Evolutionary conservation across 768 basidiomycete genomes (phyloP).

Genomic region (Suillus spraguei): DNA sequence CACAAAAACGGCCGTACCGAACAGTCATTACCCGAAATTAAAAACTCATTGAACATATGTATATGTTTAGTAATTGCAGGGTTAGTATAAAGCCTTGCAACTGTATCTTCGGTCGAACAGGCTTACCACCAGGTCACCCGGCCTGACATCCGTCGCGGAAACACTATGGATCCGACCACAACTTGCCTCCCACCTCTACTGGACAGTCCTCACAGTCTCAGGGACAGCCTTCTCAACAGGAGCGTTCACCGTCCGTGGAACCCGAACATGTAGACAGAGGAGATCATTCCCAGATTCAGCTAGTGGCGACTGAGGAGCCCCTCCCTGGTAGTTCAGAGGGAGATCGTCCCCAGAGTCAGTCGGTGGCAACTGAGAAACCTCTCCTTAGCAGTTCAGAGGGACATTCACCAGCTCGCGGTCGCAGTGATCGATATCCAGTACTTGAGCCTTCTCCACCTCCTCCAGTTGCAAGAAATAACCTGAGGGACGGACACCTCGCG

Average conservation of each 20-base stretch:
- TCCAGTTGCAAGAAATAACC: slow-evolving; percentile 12
- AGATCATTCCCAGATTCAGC: slow-evolving; percentile 6
- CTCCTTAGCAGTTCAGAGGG: slow-evolving; percentile 11
- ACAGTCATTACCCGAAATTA: slow-evolving; percentile 5
- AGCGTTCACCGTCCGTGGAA: neutral
- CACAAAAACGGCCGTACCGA: slow-evolving; percentile 7
- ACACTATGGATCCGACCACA: slow-evolving; percentile 21
- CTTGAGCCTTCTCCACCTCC: slow-evolving; percentile 13
- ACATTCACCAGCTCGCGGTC: neutral
- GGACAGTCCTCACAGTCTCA: slow-evolving; percentile 8
- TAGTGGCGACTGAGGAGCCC: slow-evolving; percentile 11
- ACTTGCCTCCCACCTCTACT: neutral
- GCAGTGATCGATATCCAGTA: slow-evolving; percentile 13
- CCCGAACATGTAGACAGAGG: slow-evolving; percentile 13
- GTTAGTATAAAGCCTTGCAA: slow-evolving; percentile 6
- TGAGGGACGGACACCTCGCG: slow-evolving; percentile 16
- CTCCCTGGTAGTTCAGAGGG: slow-evolving; percentile 15
- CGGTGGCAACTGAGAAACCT: slow-evolving; percentile 12
- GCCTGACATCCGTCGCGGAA: neutral
- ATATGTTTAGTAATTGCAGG: neutral
- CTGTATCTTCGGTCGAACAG: neutral
- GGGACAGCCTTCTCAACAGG: neutral
- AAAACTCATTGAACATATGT: neutral
- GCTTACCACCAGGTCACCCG: neutral
- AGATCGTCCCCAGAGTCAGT: slow-evolving; percentile 7